Base-by-base conservation (phyloP, 352 stramenopile species). In the Peronosclerospora sorghi region DNA sequence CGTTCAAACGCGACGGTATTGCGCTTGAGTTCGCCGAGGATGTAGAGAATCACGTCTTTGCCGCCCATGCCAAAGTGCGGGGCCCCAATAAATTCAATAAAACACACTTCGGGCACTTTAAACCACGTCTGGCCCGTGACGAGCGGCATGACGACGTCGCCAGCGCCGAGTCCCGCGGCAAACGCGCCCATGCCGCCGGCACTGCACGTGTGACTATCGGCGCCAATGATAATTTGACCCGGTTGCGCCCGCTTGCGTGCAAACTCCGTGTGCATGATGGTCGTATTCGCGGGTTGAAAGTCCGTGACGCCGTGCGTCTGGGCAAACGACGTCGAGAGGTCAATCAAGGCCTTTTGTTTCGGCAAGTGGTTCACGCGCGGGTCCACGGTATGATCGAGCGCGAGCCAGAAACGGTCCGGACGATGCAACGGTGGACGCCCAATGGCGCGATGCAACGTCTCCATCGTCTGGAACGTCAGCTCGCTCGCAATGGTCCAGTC, bases 221-320 rank as follows among this genome's bases (percentile, higher is more conserved):
- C 77, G 8, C 77, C 77, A n/a, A 89, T 85, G 7, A 89, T 74
- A 32, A 89, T 86, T 59, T 89, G 77, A 1, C 77, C 77, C 3
- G 77, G 77, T 38, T 89, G 77, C 14, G 74, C 77, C n/a, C 77
- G 74, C 41, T 86, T 78, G 32, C 74, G 73, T 0, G 73, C 72
- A 49, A 89, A 89, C 49, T 87, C 73, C 0, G 77, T 89, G 65
- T 89, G 77, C 70, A 89, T 83, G 66, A 89, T 89, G 56, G 77
- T 89, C 3, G 74, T 86, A 58, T 89, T 89, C 47, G 77, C 68
- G 0, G 65, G 74, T 62, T 76, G 81, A 48, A 87, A 89, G 61
- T 89, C 71, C 6, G 73, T 83, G 20, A 89, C 58, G 0, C 19
- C 4, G 5, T 19, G 20, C 13, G 29, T 20, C 21, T 68, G 49